phyloP scores from a whole-genome alignment of 768 basidiomycete genomes.

The Astraeus odoratus region DNA sequence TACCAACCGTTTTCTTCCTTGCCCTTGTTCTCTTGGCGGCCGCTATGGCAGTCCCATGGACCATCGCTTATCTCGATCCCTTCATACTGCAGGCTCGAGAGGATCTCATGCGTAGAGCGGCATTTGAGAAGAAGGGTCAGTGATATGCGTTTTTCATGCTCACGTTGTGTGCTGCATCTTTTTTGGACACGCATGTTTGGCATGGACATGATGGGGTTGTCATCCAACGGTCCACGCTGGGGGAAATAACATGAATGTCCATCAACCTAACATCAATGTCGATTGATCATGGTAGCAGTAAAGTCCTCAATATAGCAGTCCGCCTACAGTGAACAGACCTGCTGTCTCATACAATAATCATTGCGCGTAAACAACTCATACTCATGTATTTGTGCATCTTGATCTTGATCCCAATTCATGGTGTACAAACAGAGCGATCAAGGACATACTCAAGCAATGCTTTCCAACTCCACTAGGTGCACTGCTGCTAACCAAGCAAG shows the following conservation, averaged over 20 bases:
- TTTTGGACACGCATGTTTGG: slow-evolving; percentile 20
- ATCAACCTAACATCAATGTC: too few species aligned
- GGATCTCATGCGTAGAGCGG: slow-evolving; percentile 10
- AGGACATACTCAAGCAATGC: slow-evolving; percentile 16
- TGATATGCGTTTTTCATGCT: slow-evolving; percentile 12
- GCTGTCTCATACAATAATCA: slow-evolving; percentile 2
- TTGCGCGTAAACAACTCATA: neutral
- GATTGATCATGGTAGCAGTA: too few species aligned
- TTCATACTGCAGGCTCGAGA: slow-evolving; percentile 18
- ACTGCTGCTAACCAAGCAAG: slow-evolving; percentile 83
- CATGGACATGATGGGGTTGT: slow-evolving; percentile 13
- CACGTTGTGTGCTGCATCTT: too few species aligned
- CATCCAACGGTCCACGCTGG: slow-evolving; percentile 1
- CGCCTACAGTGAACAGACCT: slow-evolving; percentile 1
- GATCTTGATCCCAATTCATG: neutral
- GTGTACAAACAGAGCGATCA: neutral
- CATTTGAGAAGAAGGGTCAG: slow-evolving; percentile 11
- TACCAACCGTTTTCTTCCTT: slow-evolving; percentile 27
- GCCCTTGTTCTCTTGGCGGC: slow-evolving; percentile 23
- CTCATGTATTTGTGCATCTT: too few species aligned
- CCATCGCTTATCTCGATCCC: slow-evolving; percentile 16
- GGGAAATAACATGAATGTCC: neutral
- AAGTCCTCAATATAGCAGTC: slow-evolving; percentile 1
- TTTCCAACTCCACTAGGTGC: slow-evolving; percentile 67
- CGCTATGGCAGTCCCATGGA: slow-evolving; percentile 10